Base-by-base conservation (phyloP, 176 grass and related monocot genomes). In the Pontederia paniculata region DNA sequence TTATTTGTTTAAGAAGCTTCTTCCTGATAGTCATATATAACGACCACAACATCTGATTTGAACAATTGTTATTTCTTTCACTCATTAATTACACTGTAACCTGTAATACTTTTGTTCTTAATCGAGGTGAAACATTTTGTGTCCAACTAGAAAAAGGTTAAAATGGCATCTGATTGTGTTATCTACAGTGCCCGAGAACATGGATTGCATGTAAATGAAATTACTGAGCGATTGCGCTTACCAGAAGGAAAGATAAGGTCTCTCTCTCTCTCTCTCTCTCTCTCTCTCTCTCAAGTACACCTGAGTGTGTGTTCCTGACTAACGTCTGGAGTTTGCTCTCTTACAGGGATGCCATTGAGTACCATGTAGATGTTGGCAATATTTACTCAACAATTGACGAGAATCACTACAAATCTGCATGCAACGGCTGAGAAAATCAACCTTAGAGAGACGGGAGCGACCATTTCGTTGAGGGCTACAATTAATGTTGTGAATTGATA, bases 371-470 rank as follows among this genome's bases (percentile, higher is more conserved):
- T 9, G 13, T 56, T 8, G 93, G 93, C 58, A 48, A 79, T 57
- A 58, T 97, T 17, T 97, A 97, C 72, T 71, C 83, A 1, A 97
- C 93, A 54, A 89, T 90, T 9, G 93, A 97, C 57, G 86, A 97
- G n/a, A 10, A 57, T 53, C 86, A 97, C 69, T 97, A 48, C 60
- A 88, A 60, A 25, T 97, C 86, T 60, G 62, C 78, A 31, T 10
- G 76, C 80, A 97, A 97, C 70, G 91, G 91, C 37, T 90, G 67
- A 86, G n/a, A n/a, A n/a, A n/a, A n/a, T n/a, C n/a, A n/a, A n/a
- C n/a, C n/a, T n/a, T n/a, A 45, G 12, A 9, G 5, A 31, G 1
- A 5, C 25, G 5, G 2, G 5, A 5, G 2, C 5, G n/a, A n/a
- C n/a, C n/a, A n/a, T n/a, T n/a, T n/a, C n/a, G n/a, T n/a, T n/a